These are phyloP conservation scores for Cnidoscolus chayamansa DNA, from an alignment of 441 rosid genomes.

Conservation along the genomic window DNA sequence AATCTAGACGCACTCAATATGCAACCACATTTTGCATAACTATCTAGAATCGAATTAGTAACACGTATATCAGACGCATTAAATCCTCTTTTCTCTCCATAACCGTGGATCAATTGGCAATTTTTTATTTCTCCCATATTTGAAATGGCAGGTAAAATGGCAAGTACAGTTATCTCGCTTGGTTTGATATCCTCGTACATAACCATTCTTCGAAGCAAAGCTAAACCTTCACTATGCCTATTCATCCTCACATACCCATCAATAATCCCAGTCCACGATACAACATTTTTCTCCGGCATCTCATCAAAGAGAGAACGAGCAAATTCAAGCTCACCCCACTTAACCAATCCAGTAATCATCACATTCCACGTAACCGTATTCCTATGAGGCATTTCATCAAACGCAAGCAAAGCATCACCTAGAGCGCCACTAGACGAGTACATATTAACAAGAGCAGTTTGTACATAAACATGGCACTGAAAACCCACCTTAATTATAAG, in stretches of 20 bases:
- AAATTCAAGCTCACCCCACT: slow-evolving; percentile 48
- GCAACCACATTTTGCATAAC: slow-evolving; percentile 78
- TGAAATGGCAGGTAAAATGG: slow-evolving; percentile 65
- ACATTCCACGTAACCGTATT: slow-evolving; percentile 75
- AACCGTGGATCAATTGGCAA: slow-evolving; percentile 62
- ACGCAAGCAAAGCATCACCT: slow-evolving; percentile 41
- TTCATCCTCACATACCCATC: slow-evolving; percentile 64
- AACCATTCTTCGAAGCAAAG: slow-evolving; percentile 65
- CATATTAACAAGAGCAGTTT: slow-evolving; percentile 57
- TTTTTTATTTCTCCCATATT: slow-evolving; percentile 42
- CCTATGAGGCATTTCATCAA: slow-evolving; percentile 63
- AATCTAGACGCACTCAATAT: slow-evolving; percentile 47
- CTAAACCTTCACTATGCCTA: slow-evolving; percentile 49
- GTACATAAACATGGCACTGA: slow-evolving; percentile 58
- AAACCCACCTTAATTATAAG: slow-evolving; percentile 58
- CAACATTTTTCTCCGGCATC: slow-evolving; percentile 63
- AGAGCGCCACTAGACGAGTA: slow-evolving; percentile 33
- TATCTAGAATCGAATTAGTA: slow-evolving; percentile 56
- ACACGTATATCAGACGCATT: slow-evolving; percentile 55
- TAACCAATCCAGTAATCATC: slow-evolving; percentile 68
- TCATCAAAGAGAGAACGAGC: slow-evolving; percentile 55
- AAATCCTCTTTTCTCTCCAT: slow-evolving; percentile 60
- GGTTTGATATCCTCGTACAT: slow-evolving; percentile 47
- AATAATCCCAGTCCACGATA: slow-evolving; percentile 80
- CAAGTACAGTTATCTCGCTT: slow-evolving; percentile 59